A percentile compares a stretch with the other conserved stretches of the same genome.
Conservation (phyloP, 441 rosid species). For the Arabidopsis hybrid region DNA sequence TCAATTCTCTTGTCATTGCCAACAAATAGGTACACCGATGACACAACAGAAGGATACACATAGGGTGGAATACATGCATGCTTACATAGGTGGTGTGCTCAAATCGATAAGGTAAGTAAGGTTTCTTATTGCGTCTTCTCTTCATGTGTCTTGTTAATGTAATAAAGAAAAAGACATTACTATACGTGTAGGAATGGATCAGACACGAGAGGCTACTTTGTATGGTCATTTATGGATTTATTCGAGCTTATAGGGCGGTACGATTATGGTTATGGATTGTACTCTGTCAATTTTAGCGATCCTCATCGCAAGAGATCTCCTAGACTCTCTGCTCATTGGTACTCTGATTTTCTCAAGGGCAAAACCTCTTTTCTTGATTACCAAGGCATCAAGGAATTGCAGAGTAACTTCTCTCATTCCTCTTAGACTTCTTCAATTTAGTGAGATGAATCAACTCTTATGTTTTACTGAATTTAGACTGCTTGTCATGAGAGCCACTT, state of each 20-base stretch:
- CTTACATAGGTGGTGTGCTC: constrained; percentile 60
- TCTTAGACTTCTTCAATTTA: no score
- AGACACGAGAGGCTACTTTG: constrained; percentile 62
- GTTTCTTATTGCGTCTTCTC: background rate
- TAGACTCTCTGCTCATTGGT: constrained; percentile 72
- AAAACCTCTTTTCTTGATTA: background rate
- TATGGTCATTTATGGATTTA: constrained; percentile 70
- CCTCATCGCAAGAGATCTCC: constrained; percentile 55
- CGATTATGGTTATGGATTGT: constrained; percentile 51
- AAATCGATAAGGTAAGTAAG: constrained; percentile 61
- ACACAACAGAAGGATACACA: constrained; percentile 49
- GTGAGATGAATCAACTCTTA: no score
- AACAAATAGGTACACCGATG: constrained; percentile 53
- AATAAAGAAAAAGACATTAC: constrained; percentile 6
- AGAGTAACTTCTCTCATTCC: background rate
- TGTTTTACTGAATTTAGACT: no score
- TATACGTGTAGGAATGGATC: constrained; percentile 70
- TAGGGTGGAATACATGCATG: constrained; percentile 56
- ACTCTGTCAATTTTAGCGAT: constrained; percentile 59
- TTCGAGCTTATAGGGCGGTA: constrained; percentile 58
- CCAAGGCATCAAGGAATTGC: constrained; percentile 1
- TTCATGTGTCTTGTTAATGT: background rate
- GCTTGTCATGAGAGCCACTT: no score
- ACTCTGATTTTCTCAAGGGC: constrained; percentile 66
- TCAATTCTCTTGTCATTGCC: constrained; percentile 5